Conservation (phyloP, 1,284 basidiomycete genomes). For the Trametes hirsuta region DNA sequence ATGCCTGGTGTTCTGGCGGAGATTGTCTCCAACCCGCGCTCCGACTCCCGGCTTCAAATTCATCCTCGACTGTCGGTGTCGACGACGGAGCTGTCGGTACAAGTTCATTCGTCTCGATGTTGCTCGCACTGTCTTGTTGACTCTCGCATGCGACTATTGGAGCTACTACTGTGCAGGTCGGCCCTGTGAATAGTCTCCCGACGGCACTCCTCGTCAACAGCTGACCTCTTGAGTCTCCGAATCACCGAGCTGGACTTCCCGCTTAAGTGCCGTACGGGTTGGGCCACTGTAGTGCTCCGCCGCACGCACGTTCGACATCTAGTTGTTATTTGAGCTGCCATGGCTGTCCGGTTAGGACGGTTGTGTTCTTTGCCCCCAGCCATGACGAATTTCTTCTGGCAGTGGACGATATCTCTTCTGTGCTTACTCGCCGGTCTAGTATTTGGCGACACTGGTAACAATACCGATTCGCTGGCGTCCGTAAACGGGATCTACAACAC, state of each 20-base stretch:
- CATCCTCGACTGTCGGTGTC: no score
- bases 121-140: no score
- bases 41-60: no score
- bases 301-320: conserved; percentile 14
- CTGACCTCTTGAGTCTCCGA: no score
- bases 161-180: no score
- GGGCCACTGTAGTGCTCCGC: background rate
- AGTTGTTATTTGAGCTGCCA: background rate
- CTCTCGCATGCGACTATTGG: no score
- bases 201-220: no score
- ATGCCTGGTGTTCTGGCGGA: no score
- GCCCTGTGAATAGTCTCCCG: no score
- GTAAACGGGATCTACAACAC: conserved; percentile 32
- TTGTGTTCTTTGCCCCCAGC: background rate
- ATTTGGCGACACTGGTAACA: background rate
- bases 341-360: background rate
- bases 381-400: conserved; percentile 6
- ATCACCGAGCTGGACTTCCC: background rate
- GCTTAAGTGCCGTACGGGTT: background rate
- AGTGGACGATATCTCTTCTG: conserved; percentile 6
- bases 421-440: conserved; percentile 2
- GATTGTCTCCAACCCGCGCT: background rate
- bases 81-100: no score
- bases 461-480: conserved; percentile 5
- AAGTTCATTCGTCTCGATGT: no score